Conservation (phyloP, 1,284 basidiomycete genomes). For the Microbotryum scabiosae region DNA sequence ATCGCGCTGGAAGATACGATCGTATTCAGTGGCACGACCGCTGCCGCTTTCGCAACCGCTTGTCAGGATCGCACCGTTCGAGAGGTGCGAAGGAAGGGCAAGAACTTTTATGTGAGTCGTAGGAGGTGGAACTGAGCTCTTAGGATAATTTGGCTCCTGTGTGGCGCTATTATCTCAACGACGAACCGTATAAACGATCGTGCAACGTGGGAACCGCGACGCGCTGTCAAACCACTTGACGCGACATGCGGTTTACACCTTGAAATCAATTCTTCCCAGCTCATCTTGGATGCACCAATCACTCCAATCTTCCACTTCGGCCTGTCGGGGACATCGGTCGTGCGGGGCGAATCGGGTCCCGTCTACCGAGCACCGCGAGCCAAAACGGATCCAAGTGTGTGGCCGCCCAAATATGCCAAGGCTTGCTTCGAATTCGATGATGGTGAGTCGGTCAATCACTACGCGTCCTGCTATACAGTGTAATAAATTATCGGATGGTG, state of each 20-base stretch:
- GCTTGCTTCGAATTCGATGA: slow-evolving; percentile 40
- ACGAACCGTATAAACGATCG: too few species aligned
- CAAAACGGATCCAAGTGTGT: slow-evolving; percentile 48
- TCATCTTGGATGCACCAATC: slow-evolving; percentile 9
- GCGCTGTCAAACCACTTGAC: too few species aligned
- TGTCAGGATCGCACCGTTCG: slow-evolving; percentile 54
- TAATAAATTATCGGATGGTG: too few species aligned
- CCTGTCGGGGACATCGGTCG: slow-evolving; percentile 38
- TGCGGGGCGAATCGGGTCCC: slow-evolving; percentile 55
- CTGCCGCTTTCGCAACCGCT: slow-evolving; percentile 57
- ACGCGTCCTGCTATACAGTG: too few species aligned
- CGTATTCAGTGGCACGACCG: slow-evolving; percentile 56
- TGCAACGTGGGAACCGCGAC: too few species aligned
- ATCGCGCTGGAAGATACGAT: slow-evolving; percentile 59
- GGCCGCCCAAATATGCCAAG: slow-evolving; percentile 74
- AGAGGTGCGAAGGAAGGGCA: slow-evolving; percentile 61
- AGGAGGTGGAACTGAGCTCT: too few species aligned
- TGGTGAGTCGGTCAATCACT: too few species aligned
- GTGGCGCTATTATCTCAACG: too few species aligned
- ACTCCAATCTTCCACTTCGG: slow-evolving; percentile 29
- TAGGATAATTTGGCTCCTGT: too few species aligned
- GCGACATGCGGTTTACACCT: too few species aligned
- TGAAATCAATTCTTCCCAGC: not conserved
- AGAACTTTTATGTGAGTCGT: slow-evolving; percentile 45
- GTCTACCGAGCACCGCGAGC: slow-evolving; percentile 55